Conservation (phyloP, 306 rosid genomes). For the Potentilla sterilis region DNA sequence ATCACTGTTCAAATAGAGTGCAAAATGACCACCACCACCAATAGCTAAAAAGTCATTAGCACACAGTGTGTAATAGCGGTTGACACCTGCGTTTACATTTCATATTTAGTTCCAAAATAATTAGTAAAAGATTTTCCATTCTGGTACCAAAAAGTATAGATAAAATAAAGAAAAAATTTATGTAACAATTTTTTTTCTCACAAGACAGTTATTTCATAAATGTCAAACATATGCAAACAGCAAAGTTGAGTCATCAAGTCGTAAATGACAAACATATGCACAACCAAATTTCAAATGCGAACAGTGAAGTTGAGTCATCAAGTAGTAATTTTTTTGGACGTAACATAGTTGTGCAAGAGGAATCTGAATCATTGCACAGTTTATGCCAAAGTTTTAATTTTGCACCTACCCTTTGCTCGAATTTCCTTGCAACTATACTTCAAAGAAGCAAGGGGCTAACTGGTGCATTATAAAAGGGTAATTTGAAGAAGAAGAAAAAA, state of each 20-base stretch:
- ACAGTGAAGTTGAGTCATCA: neutral
- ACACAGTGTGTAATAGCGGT: slow-evolving; percentile 87
- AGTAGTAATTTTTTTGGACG: neutral
- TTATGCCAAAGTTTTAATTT: neutral
- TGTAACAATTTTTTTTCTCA: neutral
- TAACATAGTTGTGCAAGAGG: neutral
- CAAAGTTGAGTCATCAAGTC: neutral
- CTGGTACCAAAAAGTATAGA: no score
- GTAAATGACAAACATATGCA: no score
- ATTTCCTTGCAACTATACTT: slow-evolving; percentile 13
- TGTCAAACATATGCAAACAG: neutral
- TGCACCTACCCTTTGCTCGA: slow-evolving; percentile 11
- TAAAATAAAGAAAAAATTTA: no score
- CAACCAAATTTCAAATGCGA: no score
- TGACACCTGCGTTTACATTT: slow-evolving; percentile 53
- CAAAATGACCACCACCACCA: slow-evolving; percentile 92
- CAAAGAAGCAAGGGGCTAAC: slow-evolving; percentile 10
- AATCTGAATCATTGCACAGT: neutral
- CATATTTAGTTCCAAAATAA: slow-evolving; percentile 17
- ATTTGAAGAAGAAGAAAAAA: neutral
- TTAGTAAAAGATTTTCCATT: neutral
- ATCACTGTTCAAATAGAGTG: slow-evolving; percentile 81
- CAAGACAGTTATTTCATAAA: neutral
- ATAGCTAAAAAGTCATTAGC: slow-evolving; percentile 64
- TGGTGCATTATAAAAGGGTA: neutral